These are phyloP conservation scores for Neurospora sp. DNA, from an alignment of 495 filamentous ascomycete genomes.

Conservation along the genomic window DNA sequence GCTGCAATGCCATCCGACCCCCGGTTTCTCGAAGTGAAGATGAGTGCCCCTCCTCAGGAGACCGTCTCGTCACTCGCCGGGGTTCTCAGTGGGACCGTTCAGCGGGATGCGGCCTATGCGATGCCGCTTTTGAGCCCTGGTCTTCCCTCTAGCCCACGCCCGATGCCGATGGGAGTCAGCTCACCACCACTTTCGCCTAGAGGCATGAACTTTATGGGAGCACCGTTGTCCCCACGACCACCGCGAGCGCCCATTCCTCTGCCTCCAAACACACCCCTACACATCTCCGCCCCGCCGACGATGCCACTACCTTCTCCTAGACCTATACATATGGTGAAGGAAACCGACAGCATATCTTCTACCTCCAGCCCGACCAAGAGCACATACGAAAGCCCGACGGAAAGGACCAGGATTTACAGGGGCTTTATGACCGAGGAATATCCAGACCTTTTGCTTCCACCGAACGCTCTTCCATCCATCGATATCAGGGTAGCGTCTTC, in stretches of 20 bases:
- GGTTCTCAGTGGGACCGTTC: slow-evolving; percentile 28
- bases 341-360: slow-evolving; percentile 17
- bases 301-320: slow-evolving; percentile 27
- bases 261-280: slow-evolving; percentile 50
- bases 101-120: slow-evolving; percentile 19
- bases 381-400: slow-evolving; percentile 20
- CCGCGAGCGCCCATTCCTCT: slow-evolving; percentile 57
- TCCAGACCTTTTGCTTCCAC: slow-evolving; percentile 73
- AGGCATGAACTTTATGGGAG: slow-evolving; percentile 38
- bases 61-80: slow-evolving; percentile 37
- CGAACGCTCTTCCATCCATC: slow-evolving; percentile 80
- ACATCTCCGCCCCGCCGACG: slow-evolving; percentile 39
- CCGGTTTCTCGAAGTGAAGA: slow-evolving; percentile 17
- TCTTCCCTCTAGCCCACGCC: slow-evolving; percentile 79
- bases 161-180: slow-evolving; percentile 59
- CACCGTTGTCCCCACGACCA: slow-evolving; percentile 65
- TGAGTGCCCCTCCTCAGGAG: slow-evolving; percentile 15
- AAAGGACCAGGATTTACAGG: slow-evolving; percentile 35
- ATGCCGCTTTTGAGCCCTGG: slow-evolving; percentile 72
- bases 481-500: slow-evolving; percentile 83
- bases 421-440: slow-evolving; percentile 75
- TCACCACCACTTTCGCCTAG: slow-evolving; percentile 63
- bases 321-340: slow-evolving; percentile 29
- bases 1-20: slow-evolving; percentile 23
- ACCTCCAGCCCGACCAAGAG: slow-evolving; percentile 23